These are phyloP conservation scores for Kluyveromyces wickerhamii DNA, from an alignment of 805 yeast species.

Conservation along the genomic window DNA sequence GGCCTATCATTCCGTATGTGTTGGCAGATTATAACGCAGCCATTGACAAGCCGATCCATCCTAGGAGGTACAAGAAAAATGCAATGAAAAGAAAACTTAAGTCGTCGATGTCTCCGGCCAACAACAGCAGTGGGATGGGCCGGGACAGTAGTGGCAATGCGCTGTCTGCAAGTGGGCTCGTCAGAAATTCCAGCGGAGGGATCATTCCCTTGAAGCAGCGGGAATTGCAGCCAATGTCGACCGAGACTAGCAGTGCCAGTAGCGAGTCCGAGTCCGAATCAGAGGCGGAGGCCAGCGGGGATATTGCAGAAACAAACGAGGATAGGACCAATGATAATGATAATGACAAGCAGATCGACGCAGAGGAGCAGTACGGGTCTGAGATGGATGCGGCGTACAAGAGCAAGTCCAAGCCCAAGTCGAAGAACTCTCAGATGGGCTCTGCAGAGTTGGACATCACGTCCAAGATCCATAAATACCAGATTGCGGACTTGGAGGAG, in stretches of 20 bases:
- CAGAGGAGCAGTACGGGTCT: no score
- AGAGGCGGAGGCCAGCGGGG: background rate
- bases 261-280: constrained; percentile 25
- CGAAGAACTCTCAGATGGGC: no score
- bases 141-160: constrained; percentile 4
- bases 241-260: constrained; percentile 35
- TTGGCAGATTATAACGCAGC: constrained; percentile 66
- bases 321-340: no score
- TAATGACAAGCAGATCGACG: no score
- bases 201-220: constrained; percentile 49
- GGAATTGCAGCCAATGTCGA: constrained; percentile 49
- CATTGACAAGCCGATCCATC: constrained; percentile 67
- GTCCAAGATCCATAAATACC: constrained; percentile 36
- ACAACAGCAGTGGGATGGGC: constrained; percentile 9
- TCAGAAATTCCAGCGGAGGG: constrained; percentile 11
- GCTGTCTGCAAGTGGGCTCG: constrained; percentile 9
- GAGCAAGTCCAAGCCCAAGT: no score
- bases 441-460: no score
- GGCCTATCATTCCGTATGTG: constrained; percentile 72
- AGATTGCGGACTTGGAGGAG: constrained; percentile 91
- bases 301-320: background rate
- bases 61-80: constrained; percentile 26
- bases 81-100: constrained; percentile 11
- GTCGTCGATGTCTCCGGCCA: constrained; percentile 12
- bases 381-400: no score